phyloP scores from a whole-genome alignment of 331 rosid species.

The Quercus tomentella region DNA sequence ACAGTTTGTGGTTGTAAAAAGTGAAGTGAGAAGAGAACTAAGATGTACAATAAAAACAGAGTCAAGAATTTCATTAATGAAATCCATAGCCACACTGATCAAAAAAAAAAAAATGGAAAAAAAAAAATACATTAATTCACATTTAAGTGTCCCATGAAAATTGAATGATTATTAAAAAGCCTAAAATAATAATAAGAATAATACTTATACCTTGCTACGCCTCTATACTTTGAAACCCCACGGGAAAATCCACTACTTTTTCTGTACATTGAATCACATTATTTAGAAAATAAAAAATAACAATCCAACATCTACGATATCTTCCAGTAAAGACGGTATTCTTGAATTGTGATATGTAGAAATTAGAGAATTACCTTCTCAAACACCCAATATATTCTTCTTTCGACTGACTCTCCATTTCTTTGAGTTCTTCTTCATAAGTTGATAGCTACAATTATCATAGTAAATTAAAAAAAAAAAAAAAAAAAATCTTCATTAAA shows the following conservation, averaged over 20 bases:
- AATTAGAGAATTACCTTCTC: constrained; percentile 45
- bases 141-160: background rate
- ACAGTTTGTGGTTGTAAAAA: too few species aligned
- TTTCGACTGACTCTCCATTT: constrained; percentile 77
- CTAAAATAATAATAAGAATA: too few species aligned
- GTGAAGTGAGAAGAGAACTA: too few species aligned
- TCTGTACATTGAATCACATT: constrained; percentile 28
- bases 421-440: constrained; percentile 64
- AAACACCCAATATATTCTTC: constrained; percentile 93
- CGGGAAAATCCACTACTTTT: constrained; percentile 98
- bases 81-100: too few species aligned
- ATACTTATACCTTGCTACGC: constrained; percentile 72
- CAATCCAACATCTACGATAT: background rate
- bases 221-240: constrained; percentile 93
- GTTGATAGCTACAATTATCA: constrained; percentile 39
- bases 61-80: too few species aligned
- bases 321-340: background rate
- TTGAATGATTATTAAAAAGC: background rate
- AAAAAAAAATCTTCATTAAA: too few species aligned
- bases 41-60: too few species aligned
- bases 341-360: background rate
- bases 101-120: background rate
- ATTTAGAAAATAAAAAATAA: background rate
- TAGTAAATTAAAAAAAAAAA: too few species aligned
- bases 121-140: background rate